These are phyloP conservation scores for Vanderwaltozyma polyspora DNA, from an alignment of 805 yeast genomes.

Conservation along the genomic window DNA sequence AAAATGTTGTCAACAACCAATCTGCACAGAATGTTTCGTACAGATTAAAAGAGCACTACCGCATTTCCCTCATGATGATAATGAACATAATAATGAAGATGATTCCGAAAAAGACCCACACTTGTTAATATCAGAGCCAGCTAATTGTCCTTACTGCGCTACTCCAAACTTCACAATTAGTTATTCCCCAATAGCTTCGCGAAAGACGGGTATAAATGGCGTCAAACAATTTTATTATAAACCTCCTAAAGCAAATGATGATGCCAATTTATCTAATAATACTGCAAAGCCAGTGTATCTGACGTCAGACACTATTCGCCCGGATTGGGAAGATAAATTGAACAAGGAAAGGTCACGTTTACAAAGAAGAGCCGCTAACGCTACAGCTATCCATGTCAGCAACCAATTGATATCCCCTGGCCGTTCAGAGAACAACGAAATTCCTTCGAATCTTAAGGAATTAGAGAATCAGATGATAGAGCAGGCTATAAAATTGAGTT, in stretches of 20 bases:
- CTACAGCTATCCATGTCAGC: slow-evolving; percentile 85
- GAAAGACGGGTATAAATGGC: slow-evolving; percentile 49
- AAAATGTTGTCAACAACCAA: slow-evolving; percentile 85
- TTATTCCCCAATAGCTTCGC: slow-evolving; percentile 49
- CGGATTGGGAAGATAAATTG: slow-evolving; percentile 82
- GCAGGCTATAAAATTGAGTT: slow-evolving; percentile 67
- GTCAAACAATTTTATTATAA: slow-evolving; percentile 36
- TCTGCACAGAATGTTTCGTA: slow-evolving; percentile 93
- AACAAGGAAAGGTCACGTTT: slow-evolving; percentile 60
- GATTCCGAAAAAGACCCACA: slow-evolving; percentile 38
- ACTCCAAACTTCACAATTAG: slow-evolving; percentile 75
- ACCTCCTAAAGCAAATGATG: too few species aligned
- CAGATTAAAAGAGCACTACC: slow-evolving; percentile 79
- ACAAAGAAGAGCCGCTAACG: slow-evolving; percentile 85
- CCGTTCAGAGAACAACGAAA: slow-evolving; percentile 3
- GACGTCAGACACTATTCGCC: slow-evolving; percentile 73
- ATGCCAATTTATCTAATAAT: slow-evolving; percentile 1
- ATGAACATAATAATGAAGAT: slow-evolving; percentile 4
- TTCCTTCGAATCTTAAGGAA: slow-evolving; percentile 30
- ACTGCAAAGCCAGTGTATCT: slow-evolving; percentile 28
- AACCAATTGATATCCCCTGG: slow-evolving; percentile 45
- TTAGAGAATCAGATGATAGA: slow-evolving; percentile 71
- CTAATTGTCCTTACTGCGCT: slow-evolving; percentile 90
- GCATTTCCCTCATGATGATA: slow-evolving; percentile 73
- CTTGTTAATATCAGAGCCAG: slow-evolving; percentile 71